Evolutionary conservation across 768 basidiomycete genomes (phyloP).

Genomic region (Russula ochroleuca): DNA sequence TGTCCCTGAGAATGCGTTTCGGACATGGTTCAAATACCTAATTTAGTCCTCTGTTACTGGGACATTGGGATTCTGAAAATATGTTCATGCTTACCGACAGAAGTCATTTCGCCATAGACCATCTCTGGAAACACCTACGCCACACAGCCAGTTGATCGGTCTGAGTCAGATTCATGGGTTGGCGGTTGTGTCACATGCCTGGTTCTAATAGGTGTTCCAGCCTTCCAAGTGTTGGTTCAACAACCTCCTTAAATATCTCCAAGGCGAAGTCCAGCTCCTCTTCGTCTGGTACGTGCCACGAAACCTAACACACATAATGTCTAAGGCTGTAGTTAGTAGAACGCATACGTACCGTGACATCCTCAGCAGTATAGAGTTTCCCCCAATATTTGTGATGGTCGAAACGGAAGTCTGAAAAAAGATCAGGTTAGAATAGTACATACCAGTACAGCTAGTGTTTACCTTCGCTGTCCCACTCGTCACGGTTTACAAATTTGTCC

Average conservation of each 20-base stretch:
- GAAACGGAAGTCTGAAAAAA: conserved; percentile 53
- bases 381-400: conserved; percentile 80
- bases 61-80: neutral
- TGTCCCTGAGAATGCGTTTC: conserved; percentile 70
- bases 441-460: conserved; percentile 13
- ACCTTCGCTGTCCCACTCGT: conserved; percentile 75
- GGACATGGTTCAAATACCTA: conserved; percentile 67
- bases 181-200: conserved; percentile 37
- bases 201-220: conserved; percentile 56
- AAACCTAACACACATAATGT: conserved; percentile 40
- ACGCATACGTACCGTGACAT: conserved; percentile 53
- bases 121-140: conserved; percentile 46
- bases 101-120: conserved; percentile 80
- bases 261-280: conserved; percentile 75
- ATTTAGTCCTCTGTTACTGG: conserved; percentile 4
- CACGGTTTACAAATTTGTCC: conserved; percentile 73
- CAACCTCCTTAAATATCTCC: conserved; percentile 59
- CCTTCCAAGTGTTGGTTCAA: conserved; percentile 55
- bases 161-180: conserved; percentile 10
- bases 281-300: conserved; percentile 71
- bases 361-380: conserved; percentile 62
- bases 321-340: neutral
- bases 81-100: conserved; percentile 54
- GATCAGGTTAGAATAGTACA: neutral
- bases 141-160: neutral